These are phyloP conservation scores for Cinnamomum chago DNA, from an alignment of 164 flowering plant species.

Conservation along the genomic window DNA sequence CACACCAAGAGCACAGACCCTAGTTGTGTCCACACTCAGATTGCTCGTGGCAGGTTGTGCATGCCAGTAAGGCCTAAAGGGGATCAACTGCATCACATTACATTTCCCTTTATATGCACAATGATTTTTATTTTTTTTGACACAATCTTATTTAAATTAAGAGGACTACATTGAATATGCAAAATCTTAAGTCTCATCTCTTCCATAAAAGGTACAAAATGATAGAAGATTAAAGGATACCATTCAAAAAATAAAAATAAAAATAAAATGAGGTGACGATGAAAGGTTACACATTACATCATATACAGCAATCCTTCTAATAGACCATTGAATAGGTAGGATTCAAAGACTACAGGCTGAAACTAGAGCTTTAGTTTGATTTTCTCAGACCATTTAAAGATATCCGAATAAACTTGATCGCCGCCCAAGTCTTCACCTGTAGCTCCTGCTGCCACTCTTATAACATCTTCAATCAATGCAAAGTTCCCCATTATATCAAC, in stretches of 20 bases:
- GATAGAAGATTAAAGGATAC: no score
- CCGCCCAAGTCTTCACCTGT: slow-evolving; percentile 85
- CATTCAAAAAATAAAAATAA: background rate
- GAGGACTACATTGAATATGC: no score
- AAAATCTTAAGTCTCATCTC: no score
- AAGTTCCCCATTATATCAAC: slow-evolving; percentile 99
- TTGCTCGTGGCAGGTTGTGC: no score
- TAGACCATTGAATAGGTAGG: background rate
- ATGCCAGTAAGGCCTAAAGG: no score
- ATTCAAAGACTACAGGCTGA: slow-evolving; percentile 11
- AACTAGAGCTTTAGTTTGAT: slow-evolving; percentile 58
- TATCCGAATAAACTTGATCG: slow-evolving; percentile 76
- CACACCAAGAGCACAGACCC: no score
- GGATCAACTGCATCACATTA: no score
- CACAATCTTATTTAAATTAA: no score
- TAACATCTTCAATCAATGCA: slow-evolving; percentile 80
- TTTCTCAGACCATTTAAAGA: slow-evolving; percentile 83
- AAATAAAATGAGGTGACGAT: background rate
- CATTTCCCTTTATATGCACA: no score
- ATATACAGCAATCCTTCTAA: background rate
- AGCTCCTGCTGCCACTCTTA: slow-evolving; percentile 90
- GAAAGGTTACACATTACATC: background rate
- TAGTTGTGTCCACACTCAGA: no score
- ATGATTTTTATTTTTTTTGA: no score
- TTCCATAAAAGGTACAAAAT: no score